Conservation (phyloP, 129 eudicot species). For the Chrysanthemum lavandulifolium region DNA sequence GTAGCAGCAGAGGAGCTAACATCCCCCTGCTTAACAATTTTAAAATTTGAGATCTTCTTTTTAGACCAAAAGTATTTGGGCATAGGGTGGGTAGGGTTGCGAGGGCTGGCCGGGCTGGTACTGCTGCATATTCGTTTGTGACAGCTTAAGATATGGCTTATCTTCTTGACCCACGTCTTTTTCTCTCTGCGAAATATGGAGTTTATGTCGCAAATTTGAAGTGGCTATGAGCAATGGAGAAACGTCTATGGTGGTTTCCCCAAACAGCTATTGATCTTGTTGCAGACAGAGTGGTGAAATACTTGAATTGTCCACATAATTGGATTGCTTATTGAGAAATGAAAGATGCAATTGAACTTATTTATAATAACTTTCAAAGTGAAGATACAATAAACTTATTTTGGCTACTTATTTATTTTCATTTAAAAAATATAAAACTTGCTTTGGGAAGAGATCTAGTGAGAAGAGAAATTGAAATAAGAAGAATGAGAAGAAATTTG, state of each 20-base stretch:
- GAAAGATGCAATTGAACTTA: too few species aligned
- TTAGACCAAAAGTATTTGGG: slow-evolving; percentile 77
- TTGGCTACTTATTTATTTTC: too few species aligned
- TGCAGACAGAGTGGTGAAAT: slow-evolving; percentile 77
- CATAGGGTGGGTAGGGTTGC: slow-evolving; percentile 97
- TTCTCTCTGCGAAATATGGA: slow-evolving; percentile 69
- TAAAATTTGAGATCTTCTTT: slow-evolving; percentile 81
- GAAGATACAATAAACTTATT: too few species aligned
- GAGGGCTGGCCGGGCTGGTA: slow-evolving; percentile 91
- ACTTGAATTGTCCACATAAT: slow-evolving; percentile 65
- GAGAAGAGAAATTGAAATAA: too few species aligned
- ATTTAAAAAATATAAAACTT: too few species aligned
- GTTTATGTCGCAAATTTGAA: slow-evolving; percentile 46
- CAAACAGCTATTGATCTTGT: slow-evolving; percentile 64
- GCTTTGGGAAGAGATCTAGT: too few species aligned
- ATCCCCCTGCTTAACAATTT: slow-evolving; percentile 91
- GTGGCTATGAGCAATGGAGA: slow-evolving; percentile 67
- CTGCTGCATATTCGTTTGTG: slow-evolving; percentile 82
- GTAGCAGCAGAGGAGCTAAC: slow-evolving; percentile 95
- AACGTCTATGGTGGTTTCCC: slow-evolving; percentile 90
- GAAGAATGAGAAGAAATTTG: too few species aligned
- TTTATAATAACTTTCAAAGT: too few species aligned
- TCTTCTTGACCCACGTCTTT: slow-evolving; percentile 79
- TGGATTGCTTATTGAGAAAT: slow-evolving; percentile 42
- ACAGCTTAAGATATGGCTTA: slow-evolving; percentile 86